These are phyloP conservation scores for Fusarium luffae DNA, from an alignment of 2,329 filamentous ascomycete species.

Conservation along the genomic window DNA sequence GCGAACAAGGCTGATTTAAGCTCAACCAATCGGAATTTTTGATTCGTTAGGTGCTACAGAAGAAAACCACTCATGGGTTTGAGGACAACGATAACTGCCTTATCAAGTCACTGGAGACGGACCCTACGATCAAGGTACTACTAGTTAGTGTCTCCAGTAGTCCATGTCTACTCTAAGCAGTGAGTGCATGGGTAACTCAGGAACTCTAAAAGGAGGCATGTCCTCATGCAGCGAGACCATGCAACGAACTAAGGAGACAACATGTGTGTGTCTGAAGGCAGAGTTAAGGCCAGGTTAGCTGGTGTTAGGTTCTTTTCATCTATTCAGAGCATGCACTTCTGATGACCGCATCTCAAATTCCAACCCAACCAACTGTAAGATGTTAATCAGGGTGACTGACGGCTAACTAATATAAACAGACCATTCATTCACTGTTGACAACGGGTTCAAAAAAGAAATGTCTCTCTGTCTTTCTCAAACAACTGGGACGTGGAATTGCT, in stretches of 20 bases:
- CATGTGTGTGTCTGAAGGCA: no score
- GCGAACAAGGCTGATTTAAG: constrained; percentile 22
- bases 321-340: neutral
- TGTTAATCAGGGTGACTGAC: neutral
- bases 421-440: neutral
- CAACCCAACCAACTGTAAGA: neutral
- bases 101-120: neutral
- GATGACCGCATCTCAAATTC: neutral
- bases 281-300: neutral
- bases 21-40: constrained; percentile 15
- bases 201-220: neutral
- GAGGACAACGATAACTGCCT: neutral
- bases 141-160: neutral
- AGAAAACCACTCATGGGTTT: neutral
- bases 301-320: neutral
- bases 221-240: neutral
- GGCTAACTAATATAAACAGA: neutral
- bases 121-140: neutral
- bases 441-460: constrained; percentile 4
- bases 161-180: neutral
- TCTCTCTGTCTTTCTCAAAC: neutral
- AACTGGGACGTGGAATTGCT: neutral
- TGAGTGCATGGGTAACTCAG: neutral
- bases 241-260: neutral
- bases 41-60: neutral